These are phyloP conservation scores for Pseudomassariella vexata DNA, from an alignment of 2,329 filamentous ascomycete genomes.

Conservation along the genomic window DNA sequence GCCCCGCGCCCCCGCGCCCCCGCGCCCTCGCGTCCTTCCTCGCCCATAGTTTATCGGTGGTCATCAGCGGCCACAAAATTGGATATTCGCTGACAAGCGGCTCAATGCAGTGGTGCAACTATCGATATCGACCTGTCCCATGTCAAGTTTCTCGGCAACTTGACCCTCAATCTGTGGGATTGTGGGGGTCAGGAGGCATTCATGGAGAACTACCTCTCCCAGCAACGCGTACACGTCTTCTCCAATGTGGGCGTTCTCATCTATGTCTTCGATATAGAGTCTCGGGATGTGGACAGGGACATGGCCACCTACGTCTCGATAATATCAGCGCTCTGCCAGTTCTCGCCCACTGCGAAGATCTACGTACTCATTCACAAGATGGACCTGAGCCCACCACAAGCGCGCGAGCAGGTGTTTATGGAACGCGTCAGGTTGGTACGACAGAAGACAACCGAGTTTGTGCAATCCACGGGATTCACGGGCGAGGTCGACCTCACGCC, in stretches of 20 bases:
- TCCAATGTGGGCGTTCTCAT: conserved; percentile 94
- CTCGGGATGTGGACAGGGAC: conserved; percentile 87
- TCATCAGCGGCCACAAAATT: background rate
- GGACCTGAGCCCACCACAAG: conserved; percentile 81
- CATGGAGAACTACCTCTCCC: conserved; percentile 95
- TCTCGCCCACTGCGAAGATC: conserved; percentile 72
- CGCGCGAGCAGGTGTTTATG: conserved; percentile 77
- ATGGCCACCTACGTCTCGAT: conserved; percentile 89
- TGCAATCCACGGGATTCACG: conserved; percentile 30
- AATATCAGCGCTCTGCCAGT: conserved; percentile 82
- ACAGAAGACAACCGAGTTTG: conserved; percentile 59
- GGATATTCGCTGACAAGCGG: background rate
- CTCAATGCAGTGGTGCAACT: conserved; percentile 63
- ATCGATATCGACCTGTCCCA: conserved; percentile 98
- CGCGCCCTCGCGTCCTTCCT: conserved; percentile 1
- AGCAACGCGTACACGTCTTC: conserved; percentile 94
- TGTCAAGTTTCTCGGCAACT: conserved; percentile 96
- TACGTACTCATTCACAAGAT: conserved; percentile 99
- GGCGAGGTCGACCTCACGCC: conserved; percentile 67
- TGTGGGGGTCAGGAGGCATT: conserved; percentile 98
- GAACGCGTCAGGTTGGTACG: conserved; percentile 74
- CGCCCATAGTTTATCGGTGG: conserved; percentile 1
- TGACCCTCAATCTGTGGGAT: conserved; percentile 97
- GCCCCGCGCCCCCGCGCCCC: background rate
- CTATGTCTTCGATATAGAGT: conserved; percentile 99